phyloP scores from a whole-genome alignment of 2,329 filamentous ascomycete species.

The Trichoderma arundinaceum region DNA sequence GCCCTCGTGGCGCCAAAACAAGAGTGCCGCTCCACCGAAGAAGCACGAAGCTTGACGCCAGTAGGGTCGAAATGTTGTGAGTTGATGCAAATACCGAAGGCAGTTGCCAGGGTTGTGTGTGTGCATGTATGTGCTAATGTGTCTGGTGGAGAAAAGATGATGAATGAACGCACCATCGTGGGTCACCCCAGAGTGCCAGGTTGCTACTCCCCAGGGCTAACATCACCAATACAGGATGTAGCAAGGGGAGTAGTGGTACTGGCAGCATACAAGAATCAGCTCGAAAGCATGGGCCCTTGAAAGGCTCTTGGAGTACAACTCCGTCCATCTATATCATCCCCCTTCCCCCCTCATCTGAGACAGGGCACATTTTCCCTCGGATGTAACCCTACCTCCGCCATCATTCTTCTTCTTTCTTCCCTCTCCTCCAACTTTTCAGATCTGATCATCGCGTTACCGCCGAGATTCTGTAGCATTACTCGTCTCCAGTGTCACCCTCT shows the following conservation, averaged over 20 bases:
- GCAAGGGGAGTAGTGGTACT: not conserved
- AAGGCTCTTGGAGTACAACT: not conserved
- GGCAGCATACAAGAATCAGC: not conserved
- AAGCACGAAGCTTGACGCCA: conserved; percentile 11
- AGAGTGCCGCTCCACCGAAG: conserved; percentile 1
- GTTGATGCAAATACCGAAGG: not conserved
- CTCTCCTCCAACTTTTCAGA: conserved; percentile 8
- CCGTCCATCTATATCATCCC: conserved; percentile 6
- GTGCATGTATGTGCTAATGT: not conserved
- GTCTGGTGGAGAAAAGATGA: conserved; percentile 14
- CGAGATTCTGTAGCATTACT: not conserved
- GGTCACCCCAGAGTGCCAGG: conserved; percentile 5
- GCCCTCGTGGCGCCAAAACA: not conserved
- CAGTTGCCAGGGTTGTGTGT: conserved; percentile 11
- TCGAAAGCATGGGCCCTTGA: not conserved
- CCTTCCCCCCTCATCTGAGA: conserved; percentile 21
- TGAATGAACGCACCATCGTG: conserved; percentile 8
- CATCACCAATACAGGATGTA: too few species aligned
- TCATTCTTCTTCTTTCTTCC: not conserved
- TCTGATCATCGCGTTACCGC: not conserved
- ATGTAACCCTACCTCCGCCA: conserved; percentile 22
- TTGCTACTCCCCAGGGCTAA: not conserved
- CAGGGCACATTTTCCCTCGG: not conserved
- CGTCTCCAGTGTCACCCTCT: not conserved
- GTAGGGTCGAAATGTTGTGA: not conserved